A percentile compares a stretch with the other conserved stretches of the same genome.
These are phyloP conservation scores for Orychophragmus violaceus DNA, from an alignment of 345 rosid genomes.

Conservation along the genomic window DNA sequence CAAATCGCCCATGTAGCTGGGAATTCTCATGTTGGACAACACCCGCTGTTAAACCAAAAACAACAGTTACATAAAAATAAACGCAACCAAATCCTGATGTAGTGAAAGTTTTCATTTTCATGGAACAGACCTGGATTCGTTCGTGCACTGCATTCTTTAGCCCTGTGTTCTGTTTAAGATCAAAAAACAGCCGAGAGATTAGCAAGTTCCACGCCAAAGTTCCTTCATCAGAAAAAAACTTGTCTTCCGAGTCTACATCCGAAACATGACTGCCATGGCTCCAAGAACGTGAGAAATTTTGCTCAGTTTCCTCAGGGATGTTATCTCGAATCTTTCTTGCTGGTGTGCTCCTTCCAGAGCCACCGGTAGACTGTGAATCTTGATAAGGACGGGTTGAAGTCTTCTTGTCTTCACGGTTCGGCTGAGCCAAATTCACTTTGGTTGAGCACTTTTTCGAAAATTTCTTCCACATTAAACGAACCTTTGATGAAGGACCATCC, in stretches of 20 bases:
- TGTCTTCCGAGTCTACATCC: slow-evolving; percentile 62
- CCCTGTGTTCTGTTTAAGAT: slow-evolving; percentile 47
- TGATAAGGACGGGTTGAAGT: slow-evolving; percentile 30
- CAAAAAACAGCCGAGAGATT: slow-evolving; percentile 81
- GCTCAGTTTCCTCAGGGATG: slow-evolving; percentile 43
- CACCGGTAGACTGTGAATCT: slow-evolving; percentile 43
- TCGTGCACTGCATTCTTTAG: slow-evolving; percentile 44
- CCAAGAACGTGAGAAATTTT: slow-evolving; percentile 34
- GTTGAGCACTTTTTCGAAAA: slow-evolving; percentile 52
- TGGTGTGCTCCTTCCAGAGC: slow-evolving; percentile 32
- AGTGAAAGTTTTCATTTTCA: not conserved
- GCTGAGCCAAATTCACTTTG: too few relatives aligned
- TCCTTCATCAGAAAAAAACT: slow-evolving; percentile 59
- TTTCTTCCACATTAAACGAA: slow-evolving; percentile 61
- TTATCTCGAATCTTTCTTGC: slow-evolving; percentile 26
- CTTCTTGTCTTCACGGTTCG: slow-evolving; percentile 53
- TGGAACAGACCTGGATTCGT: slow-evolving; percentile 68
- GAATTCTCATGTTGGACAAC: slow-evolving; percentile 73
- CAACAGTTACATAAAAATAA: not conserved
- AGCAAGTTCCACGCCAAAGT: slow-evolving; percentile 74
- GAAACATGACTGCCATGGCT: slow-evolving; percentile 47
- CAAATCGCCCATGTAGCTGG: slow-evolving; percentile 78
- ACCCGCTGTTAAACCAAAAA: slow-evolving; percentile 45
- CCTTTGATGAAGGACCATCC: slow-evolving; percentile 69
- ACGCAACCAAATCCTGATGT: not conserved